Evolutionary conservation across 148 eudicot species (phyloP).

Genomic region (Nyssa sinensis): DNA sequence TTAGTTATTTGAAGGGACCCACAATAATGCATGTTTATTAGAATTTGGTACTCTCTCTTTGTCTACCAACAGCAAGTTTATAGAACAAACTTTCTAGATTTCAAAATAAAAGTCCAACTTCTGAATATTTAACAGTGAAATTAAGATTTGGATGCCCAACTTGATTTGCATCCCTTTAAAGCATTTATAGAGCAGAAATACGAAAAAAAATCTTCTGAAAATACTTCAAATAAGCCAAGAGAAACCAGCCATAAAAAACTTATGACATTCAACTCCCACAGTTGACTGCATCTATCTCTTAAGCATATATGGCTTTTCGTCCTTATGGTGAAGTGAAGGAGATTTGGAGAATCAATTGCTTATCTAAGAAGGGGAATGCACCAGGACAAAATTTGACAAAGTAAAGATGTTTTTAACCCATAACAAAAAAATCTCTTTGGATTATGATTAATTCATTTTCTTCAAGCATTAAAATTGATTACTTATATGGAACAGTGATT

Average conservation of each 20-base stretch:
- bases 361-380: too few relatives aligned
- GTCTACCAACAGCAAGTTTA: slow-evolving; percentile 29
- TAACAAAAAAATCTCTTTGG: too few relatives aligned
- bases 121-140: slow-evolving; percentile 18
- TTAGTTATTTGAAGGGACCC: slow-evolving; percentile 24
- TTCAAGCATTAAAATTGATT: not conserved
- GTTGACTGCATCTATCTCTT: not conserved
- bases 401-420: not conserved
- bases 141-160: slow-evolving; percentile 4
- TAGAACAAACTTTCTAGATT: slow-evolving; percentile 8
- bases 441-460: not conserved
- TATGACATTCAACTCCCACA: not conserved
- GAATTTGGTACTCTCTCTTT: slow-evolving; percentile 34
- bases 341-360: not conserved
- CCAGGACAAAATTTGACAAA: not conserved
- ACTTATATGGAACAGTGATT: not conserved
- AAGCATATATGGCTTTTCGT: slow-evolving; percentile 5
- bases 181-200: not conserved
- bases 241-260: not conserved
- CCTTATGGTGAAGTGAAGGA: not conserved
- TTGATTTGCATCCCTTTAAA: slow-evolving; percentile 11
- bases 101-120: slow-evolving; percentile 12
- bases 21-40: slow-evolving; percentile 22
- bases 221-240: slow-evolving; percentile 5
- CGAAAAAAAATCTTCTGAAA: not conserved